These are phyloP conservation scores for Lactarius indigo DNA, from an alignment of 768 basidiomycete species.

Conservation along the genomic window DNA sequence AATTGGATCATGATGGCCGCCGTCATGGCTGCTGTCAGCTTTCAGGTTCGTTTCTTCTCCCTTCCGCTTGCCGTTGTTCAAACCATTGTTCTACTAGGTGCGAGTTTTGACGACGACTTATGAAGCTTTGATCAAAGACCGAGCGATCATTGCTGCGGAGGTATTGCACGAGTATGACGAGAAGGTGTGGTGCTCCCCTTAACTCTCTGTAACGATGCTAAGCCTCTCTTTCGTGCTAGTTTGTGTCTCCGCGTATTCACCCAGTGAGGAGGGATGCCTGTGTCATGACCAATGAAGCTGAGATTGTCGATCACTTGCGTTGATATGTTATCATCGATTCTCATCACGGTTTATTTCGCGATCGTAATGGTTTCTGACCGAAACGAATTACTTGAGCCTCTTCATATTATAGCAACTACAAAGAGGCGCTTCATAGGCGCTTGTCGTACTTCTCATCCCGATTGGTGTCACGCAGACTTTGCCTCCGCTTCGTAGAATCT, in stretches of 20 bases:
- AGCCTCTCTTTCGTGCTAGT: constrained; percentile 41
- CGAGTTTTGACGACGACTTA: constrained; percentile 53
- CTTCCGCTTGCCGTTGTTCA: neutral
- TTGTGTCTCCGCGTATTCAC: constrained; percentile 78
- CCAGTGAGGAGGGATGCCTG: constrained; percentile 73
- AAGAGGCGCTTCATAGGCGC: neutral
- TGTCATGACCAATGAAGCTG: constrained; percentile 83
- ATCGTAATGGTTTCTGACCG: neutral
- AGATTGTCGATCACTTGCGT: constrained; percentile 58
- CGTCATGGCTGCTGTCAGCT: constrained; percentile 64
- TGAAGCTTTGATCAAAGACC: constrained; percentile 67
- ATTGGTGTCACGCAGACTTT: constrained; percentile 14
- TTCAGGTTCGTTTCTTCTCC: constrained; percentile 48
- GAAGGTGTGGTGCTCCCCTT: constrained; percentile 45
- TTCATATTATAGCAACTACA: neutral
- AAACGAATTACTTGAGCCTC: neutral
- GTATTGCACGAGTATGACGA: constrained; percentile 83
- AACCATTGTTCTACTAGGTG: constrained; percentile 36
- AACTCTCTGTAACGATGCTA: neutral
- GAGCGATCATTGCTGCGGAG: constrained; percentile 68
- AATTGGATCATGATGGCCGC: constrained; percentile 74
- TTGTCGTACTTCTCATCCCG: neutral
- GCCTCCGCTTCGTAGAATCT: constrained; percentile 65
- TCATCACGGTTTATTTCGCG: neutral
- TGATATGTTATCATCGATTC: constrained; percentile 7